phyloP scores from a whole-genome alignment of 106 monocot genomes.

The Vanilla planifolia region DNA sequence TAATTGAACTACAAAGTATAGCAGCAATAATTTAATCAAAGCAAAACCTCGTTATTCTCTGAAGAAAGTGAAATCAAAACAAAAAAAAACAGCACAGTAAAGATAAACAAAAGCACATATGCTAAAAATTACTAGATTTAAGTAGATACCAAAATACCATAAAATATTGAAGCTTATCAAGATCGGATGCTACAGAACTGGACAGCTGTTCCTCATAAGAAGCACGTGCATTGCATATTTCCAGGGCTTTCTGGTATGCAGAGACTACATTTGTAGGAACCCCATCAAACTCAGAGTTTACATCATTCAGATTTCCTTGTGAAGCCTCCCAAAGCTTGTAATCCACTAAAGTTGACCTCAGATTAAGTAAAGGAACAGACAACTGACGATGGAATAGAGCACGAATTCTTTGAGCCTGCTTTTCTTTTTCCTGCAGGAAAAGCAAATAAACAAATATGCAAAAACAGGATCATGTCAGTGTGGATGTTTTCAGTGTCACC shows the following conservation, averaged over 20 bases:
- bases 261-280: slow-evolving; percentile 61
- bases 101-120: too few relatives aligned
- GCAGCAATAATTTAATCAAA: too few relatives aligned
- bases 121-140: too few relatives aligned
- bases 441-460: background rate
- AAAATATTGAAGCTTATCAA: slow-evolving; percentile 56
- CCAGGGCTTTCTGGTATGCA: slow-evolving; percentile 68
- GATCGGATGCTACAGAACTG: slow-evolving; percentile 32
- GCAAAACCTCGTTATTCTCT: too few relatives aligned
- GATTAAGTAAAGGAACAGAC: slow-evolving; percentile 68
- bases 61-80: too few relatives aligned
- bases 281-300: slow-evolving; percentile 39
- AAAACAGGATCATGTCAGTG: background rate
- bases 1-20: too few relatives aligned
- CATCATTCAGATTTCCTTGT: slow-evolving; percentile 54
- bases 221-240: slow-evolving; percentile 59
- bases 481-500: background rate
- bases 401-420: slow-evolving; percentile 67
- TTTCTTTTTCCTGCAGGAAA: slow-evolving; percentile 61
- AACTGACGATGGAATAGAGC: slow-evolving; percentile 86
- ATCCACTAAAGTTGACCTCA: slow-evolving; percentile 43
- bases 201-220: slow-evolving; percentile 62
- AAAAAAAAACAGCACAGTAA: too few relatives aligned
- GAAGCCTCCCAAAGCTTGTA: slow-evolving; percentile 88
- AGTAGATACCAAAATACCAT: slow-evolving; percentile 59